Base-by-base conservation (phyloP, 176 grass and related monocot genomes). In the Oryza meridionalis region DNA sequence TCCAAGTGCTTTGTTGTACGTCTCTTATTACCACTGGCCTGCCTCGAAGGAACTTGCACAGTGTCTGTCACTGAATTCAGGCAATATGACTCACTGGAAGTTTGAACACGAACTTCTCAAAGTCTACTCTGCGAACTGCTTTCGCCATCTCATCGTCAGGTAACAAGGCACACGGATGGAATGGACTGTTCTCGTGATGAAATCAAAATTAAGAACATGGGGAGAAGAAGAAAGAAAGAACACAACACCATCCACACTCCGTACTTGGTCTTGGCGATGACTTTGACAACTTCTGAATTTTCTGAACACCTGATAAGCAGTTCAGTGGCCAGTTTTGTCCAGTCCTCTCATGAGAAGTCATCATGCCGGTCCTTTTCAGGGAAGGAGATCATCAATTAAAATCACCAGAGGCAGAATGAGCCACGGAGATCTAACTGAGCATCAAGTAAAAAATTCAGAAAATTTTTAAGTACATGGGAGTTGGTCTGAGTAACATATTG, bases 341-440 rank as follows among this genome's bases (percentile, higher is more conserved):
- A 42, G 55, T 35, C 73, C 27, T 32, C 79, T 49, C 4, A 11
- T 21, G 64, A 67, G 32, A 58, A 21, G 21, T 40, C 38, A 10
- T 43, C 75, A 63, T 86, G 84, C 68, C 84, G 33, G 79, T 90
- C 84, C 5, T 83, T 82, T 90, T 86, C 74, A 74, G 46, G 37
- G 35, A 59, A 35, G 61, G 46, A 69, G 45, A 81, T 49, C 53
- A 58, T 58, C 53, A n/a, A 21, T 58, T 19, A 21, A 21, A 58
- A 58, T 58, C 53, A 58, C 45, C 46, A 29, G 68, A 68, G 62
- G 69, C 19, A 59, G 79, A 83, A 40, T 69, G 69, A 73, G 42
- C 80, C 67, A 32, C 4, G 46, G 42, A 63, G n/a, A 72, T 64
- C 22, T 61, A 53, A 14, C 65, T 3, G 31, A 22, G 67, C 63